Evolutionary conservation across 2,329 filamentous ascomycete species (phyloP), one percentile per base, ranked within the genome.

Genomic region (Aspergillus calidoustus): DNA sequence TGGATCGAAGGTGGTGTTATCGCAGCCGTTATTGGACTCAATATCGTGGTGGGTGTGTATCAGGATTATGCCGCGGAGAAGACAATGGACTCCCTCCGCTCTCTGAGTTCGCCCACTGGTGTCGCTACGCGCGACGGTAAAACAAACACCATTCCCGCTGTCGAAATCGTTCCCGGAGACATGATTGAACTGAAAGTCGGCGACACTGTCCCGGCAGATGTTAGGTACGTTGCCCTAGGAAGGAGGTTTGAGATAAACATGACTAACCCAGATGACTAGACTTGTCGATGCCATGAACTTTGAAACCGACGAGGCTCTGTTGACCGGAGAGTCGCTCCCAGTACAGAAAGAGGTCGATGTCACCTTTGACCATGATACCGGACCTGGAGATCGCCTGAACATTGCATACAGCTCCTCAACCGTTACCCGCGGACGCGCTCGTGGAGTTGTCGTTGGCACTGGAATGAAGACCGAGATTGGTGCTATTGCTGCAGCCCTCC

Each of bases 301-400:
- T 64, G 90, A 90, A 64, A 90, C 89, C 62, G 91, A 96, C 65
- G 87, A 88, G 71, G 84, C 86, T 13, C 82, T 88, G 44, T 78
- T 89, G 28, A 89, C 86, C 7, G 86, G 86, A 55, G 86, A 89
- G 74, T 86, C 86, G 17, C 74, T 87, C 5, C 86, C 86, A 13
- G 85, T 88, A 0, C 81, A 79, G 68, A 85, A 89, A 76, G 80
- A 84, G 57, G 74, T 77, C 23, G 71, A 77, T 7, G 61, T 64
- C 2, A 69, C 69, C 7, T 86, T 86, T 64, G 75, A 79, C 4
- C 71, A 74, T 2, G 82, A 85, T 11, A 84, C 85, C 22, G 84
- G 86, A 2, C 83, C 84, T 38, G 86, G 85, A 43, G 86, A 89
- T 68, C 82, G 86, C 9, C 76, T 86, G 44, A 88, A 89, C 66